phyloP scores from a whole-genome alignment of 208 protist species.

The Zelonia costaricensis region DNA sequence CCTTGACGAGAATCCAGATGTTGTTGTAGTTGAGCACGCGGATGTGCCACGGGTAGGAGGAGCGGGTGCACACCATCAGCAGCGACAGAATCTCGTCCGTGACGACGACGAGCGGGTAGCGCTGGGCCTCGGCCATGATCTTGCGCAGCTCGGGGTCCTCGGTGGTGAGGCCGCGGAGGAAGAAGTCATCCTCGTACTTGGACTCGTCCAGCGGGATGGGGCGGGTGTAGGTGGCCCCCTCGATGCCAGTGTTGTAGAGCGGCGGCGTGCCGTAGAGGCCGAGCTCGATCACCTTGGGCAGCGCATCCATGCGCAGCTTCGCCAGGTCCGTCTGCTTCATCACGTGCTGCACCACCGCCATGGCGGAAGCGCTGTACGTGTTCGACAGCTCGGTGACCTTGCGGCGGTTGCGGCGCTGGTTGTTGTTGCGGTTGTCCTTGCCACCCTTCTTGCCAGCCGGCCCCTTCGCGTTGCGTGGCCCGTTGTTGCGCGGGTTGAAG shows the following conservation, averaged over 20 bases:
- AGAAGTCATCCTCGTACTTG: conserved; percentile 34
- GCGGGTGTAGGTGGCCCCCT: conserved; percentile 38
- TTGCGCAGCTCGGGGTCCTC: conserved; percentile 57
- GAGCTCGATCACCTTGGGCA: conserved; percentile 53
- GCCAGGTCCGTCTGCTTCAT: conserved; percentile 50
- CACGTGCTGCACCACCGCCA: conserved; percentile 33
- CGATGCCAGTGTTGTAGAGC: conserved; percentile 67
- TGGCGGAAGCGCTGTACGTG: conserved; percentile 36
- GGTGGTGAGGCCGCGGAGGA: conserved; percentile 39
- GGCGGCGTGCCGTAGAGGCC: conserved; percentile 52
- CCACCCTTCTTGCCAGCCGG: conserved; percentile 24
- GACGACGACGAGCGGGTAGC: conserved; percentile 64
- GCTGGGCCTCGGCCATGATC: conserved; percentile 42
- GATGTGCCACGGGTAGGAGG: conserved; percentile 88
- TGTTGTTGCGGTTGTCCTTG: conserved; percentile 42
- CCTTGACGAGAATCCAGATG: conserved; percentile 67
- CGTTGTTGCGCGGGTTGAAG: conserved; percentile 26
- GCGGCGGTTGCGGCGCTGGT: conserved; percentile 34
- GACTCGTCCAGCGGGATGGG: conserved; percentile 51
- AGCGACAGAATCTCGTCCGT: conserved; percentile 83
- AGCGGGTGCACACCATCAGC: conserved; percentile 78
- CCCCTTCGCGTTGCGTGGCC: conserved; percentile 22
- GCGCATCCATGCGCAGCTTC: conserved; percentile 31
- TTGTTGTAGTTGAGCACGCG: conserved; percentile 43
- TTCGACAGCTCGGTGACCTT: conserved; percentile 41